Percentiles rank a stretch among this genome's conserved stretches.
Evolutionary conservation across 2,329 filamentous ascomycete species (phyloP).

Genomic region (Thelonectria rubi): DNA sequence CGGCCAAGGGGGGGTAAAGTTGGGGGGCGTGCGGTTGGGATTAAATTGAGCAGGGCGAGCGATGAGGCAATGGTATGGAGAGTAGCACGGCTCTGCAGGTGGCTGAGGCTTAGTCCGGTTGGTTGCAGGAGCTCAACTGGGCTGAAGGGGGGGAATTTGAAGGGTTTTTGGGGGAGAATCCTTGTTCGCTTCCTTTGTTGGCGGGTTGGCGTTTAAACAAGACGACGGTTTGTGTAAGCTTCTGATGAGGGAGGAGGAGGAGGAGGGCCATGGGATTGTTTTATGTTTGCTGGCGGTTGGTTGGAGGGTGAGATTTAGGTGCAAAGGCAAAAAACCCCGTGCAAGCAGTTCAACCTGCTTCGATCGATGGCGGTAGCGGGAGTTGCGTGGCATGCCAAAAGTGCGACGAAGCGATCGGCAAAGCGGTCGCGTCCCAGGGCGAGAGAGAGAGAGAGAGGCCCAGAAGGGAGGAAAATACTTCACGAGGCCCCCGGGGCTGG

Average conservation of each 20-base stretch:
- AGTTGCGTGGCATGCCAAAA: constrained; percentile 19
- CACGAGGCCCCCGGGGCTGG: background rate
- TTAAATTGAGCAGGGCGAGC: constrained; percentile 36
- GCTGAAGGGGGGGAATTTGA: constrained; percentile 31
- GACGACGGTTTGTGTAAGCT: background rate
- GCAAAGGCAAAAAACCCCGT: constrained; percentile 3
- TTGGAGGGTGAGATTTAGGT: background rate
- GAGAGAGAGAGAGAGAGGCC: constrained; percentile 1
- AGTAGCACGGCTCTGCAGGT: constrained; percentile 35
- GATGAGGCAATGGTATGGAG: constrained; percentile 15
- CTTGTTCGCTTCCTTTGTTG: constrained; percentile 10
- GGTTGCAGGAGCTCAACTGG: constrained; percentile 28
- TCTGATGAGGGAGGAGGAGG: background rate
- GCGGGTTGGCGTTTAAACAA: constrained; percentile 11
- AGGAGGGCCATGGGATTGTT: background rate
- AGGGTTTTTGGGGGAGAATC: constrained; percentile 19
- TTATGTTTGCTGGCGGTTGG: background rate
- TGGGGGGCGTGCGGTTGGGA: constrained; percentile 17
- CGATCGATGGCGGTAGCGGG: too few relatives aligned
- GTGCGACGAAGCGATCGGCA: constrained; percentile 18
- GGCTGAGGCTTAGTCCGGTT: constrained; percentile 42
- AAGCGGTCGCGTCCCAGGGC: constrained; percentile 15
- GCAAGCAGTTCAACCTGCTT: too few relatives aligned
- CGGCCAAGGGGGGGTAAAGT: too few relatives aligned
- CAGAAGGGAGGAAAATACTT: background rate